phyloP scores from a whole-genome alignment of 495 filamentous ascomycete genomes.

The Aspergillus funiculosus region DNA sequence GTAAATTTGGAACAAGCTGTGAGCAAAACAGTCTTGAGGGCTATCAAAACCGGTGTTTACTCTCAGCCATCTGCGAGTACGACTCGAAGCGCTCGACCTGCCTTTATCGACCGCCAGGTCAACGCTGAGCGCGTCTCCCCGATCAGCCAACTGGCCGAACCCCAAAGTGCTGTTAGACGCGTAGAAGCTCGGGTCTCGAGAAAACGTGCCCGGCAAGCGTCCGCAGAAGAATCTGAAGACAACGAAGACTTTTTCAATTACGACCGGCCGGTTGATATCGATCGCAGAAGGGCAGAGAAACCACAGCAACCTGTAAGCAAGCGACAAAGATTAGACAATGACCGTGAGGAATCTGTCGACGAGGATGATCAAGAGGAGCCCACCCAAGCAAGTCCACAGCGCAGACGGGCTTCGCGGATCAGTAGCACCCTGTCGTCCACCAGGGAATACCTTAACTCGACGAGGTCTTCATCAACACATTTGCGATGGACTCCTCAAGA shows the following conservation, averaged over 20 bases:
- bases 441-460: neutral
- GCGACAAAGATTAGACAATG: constrained; percentile 4
- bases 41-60: neutral
- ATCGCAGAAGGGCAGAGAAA: constrained; percentile 21
- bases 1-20: neutral
- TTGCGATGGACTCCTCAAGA: constrained; percentile 21
- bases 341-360: constrained; percentile 2
- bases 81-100: constrained; percentile 10
- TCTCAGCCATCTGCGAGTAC: constrained; percentile 3
- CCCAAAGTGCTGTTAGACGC: constrained; percentile 16
- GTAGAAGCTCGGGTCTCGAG: constrained; percentile 17
- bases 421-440: neutral
- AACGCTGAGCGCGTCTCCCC: constrained; percentile 29
- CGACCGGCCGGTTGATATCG: constrained; percentile 13
- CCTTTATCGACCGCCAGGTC: constrained; percentile 34
- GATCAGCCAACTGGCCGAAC: constrained; percentile 18
- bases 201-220: constrained; percentile 2
- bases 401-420: neutral
- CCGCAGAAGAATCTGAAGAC: constrained; percentile 10
- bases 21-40: constrained; percentile 10
- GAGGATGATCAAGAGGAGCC: neutral
- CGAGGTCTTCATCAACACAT: neutral
- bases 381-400: neutral
- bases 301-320: constrained; percentile 18
- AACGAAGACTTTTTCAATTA: constrained; percentile 19